phyloP scores from a whole-genome alignment of 495 filamentous ascomycete genomes.

The Evernia prunastri region DNA sequence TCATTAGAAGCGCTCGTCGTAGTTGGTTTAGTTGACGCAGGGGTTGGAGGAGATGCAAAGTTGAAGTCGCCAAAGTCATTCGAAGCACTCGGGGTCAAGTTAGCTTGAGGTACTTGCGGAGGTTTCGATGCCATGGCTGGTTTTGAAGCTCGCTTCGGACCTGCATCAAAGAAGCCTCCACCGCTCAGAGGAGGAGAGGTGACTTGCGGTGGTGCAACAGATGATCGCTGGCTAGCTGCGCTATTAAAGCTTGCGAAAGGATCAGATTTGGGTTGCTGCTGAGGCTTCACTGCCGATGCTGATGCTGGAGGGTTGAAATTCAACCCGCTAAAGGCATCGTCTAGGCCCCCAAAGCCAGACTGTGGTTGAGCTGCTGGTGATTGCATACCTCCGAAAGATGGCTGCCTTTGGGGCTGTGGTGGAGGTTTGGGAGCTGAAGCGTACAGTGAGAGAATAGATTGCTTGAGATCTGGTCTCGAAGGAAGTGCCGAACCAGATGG shows the following conservation, averaged over 20 bases:
- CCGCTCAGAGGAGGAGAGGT: constrained; percentile 52
- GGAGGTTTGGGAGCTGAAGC: constrained; percentile 68
- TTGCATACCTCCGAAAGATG: constrained; percentile 63
- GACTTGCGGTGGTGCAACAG: constrained; percentile 45
- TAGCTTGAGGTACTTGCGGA: constrained; percentile 32
- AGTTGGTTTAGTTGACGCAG: constrained; percentile 38
- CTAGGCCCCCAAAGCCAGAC: constrained; percentile 63
- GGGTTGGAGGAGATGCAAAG: constrained; percentile 40
- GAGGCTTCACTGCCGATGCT: constrained; percentile 44
- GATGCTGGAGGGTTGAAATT: constrained; percentile 60
- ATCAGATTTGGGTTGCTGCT: constrained; percentile 50
- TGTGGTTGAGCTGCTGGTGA: constrained; percentile 44
- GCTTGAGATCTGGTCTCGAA: constrained; percentile 89
- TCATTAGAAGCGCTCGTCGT: constrained; percentile 50
- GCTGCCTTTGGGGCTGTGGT: constrained; percentile 50
- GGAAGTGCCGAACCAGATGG: constrained; percentile 46
- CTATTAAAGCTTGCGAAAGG: constrained; percentile 67
- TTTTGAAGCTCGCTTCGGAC: constrained; percentile 45
- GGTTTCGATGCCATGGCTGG: constrained; percentile 41
- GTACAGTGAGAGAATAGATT: constrained; percentile 93
- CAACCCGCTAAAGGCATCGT: constrained; percentile 81
- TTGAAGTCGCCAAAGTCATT: constrained; percentile 49
- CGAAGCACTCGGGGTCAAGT: constrained; percentile 38
- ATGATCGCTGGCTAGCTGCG: constrained; percentile 45
- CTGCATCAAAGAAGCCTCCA: constrained; percentile 72